A percentile compares a stretch with the other conserved stretches of the same genome.
These are phyloP conservation scores for Trichoderma erinaceum DNA, from an alignment of 495 filamentous ascomycete genomes.

Conservation along the genomic window DNA sequence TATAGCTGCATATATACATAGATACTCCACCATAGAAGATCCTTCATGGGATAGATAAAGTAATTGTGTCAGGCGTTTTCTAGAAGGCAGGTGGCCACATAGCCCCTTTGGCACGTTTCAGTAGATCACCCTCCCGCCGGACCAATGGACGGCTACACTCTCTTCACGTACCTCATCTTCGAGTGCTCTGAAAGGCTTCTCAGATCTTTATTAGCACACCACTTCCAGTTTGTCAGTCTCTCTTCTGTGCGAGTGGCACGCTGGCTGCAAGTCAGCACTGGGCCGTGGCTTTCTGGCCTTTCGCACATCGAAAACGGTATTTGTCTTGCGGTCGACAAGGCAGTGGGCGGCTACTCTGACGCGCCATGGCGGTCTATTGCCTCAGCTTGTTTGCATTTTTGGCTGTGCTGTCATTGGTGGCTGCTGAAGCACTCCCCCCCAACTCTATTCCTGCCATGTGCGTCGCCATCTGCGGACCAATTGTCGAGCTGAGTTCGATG, in stretches of 20 bases:
- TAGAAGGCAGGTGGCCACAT: neutral
- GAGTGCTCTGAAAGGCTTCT: neutral
- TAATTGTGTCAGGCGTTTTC: neutral
- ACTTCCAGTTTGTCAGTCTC: neutral
- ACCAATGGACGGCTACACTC: neutral
- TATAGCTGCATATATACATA: neutral
- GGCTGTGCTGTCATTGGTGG: neutral
- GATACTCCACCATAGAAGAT: neutral
- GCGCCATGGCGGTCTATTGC: neutral
- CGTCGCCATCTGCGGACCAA: conserved; percentile 3
- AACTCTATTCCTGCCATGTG: neutral
- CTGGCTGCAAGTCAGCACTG: neutral
- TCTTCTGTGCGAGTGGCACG: neutral
- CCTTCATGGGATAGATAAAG: neutral
- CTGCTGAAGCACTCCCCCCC: neutral
- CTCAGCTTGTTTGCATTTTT: neutral
- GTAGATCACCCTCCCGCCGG: neutral
- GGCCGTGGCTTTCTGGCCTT: neutral
- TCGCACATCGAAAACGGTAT: neutral
- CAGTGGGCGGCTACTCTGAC: neutral
- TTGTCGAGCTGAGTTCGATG: conserved; percentile 6
- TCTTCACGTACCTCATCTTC: neutral
- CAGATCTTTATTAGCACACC: neutral
- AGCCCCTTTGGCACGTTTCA: conserved; percentile 3
- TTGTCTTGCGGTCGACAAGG: neutral